phyloP scores from a whole-genome alignment of 148 eudicot genomes.

The Bassia scoparia region DNA sequence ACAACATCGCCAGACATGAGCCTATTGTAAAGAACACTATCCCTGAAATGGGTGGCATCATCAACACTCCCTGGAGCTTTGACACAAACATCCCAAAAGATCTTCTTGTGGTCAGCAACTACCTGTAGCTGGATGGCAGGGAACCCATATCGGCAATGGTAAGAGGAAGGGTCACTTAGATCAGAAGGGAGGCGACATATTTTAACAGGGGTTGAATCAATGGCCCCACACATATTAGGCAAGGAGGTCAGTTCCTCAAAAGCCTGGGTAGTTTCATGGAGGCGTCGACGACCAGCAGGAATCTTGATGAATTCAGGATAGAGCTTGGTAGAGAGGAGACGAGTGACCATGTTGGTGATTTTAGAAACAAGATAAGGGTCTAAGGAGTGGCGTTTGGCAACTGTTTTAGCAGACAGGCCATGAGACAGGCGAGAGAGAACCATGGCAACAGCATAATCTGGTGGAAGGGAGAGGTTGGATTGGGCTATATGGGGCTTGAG shows the following conservation, averaged over 20 bases:
- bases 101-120: constrained; percentile 86
- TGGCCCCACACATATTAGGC: constrained; percentile 77
- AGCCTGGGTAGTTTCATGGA: constrained; percentile 60
- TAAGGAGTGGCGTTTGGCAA: constrained; percentile 62
- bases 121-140: constrained; percentile 76
- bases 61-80: constrained; percentile 81
- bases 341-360: constrained; percentile 92
- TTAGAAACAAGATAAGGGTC: constrained; percentile 86
- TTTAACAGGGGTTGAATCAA: constrained; percentile 51
- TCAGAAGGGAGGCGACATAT: constrained; percentile 38
- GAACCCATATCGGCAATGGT: constrained; percentile 41
- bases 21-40: constrained; percentile 69
- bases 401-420: constrained; percentile 53
- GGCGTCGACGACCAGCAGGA: constrained; percentile 64
- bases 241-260: constrained; percentile 64
- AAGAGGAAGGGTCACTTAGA: constrained; percentile 34
- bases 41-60: constrained; percentile 83
- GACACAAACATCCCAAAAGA: constrained; percentile 96
- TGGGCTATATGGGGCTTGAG: constrained; percentile 71
- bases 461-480: constrained; percentile 75
- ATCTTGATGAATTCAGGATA: constrained; percentile 86
- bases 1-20: constrained; percentile 74
- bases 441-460: constrained; percentile 95
- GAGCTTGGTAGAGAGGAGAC: constrained; percentile 75
- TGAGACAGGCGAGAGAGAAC: constrained; percentile 72